Conservation (phyloP, 768 basidiomycete genomes). For the Amanita inopinata region DNA sequence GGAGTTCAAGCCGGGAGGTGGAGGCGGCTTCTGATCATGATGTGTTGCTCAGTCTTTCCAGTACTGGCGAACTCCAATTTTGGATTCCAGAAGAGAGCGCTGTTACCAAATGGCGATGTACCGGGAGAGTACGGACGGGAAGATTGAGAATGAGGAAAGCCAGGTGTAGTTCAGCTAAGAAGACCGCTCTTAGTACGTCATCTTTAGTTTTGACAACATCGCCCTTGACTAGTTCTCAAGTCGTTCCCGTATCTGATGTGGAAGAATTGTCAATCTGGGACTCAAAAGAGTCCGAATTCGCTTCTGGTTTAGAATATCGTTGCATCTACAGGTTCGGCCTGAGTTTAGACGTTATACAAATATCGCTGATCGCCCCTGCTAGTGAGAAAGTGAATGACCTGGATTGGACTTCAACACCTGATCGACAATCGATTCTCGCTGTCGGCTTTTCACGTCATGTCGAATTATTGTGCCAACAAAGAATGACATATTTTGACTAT, state of each 20-base stretch:
- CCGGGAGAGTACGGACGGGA: slow-evolving; percentile 67
- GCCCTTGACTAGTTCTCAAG: slow-evolving; percentile 26
- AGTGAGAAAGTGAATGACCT: slow-evolving; percentile 68
- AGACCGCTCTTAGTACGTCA: slow-evolving; percentile 73
- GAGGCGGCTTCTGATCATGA: slow-evolving; percentile 49
- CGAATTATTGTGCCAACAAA: slow-evolving; percentile 84
- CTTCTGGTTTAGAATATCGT: slow-evolving; percentile 77
- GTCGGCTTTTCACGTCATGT: slow-evolving; percentile 76
- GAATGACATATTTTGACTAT: slow-evolving; percentile 85
- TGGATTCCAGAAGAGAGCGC: slow-evolving; percentile 53
- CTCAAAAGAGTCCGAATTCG: slow-evolving; percentile 88
- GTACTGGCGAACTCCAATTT: slow-evolving; percentile 73
- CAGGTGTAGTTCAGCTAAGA: slow-evolving; percentile 84
- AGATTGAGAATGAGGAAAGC: slow-evolving; percentile 57
- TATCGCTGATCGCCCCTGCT: neutral
- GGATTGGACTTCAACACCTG: slow-evolving; percentile 90
- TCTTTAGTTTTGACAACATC: slow-evolving; percentile 3
- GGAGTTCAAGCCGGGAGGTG: slow-evolving; percentile 38
- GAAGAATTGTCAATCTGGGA: slow-evolving; percentile 94
- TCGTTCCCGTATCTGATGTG: slow-evolving; percentile 48
- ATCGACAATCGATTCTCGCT: slow-evolving; percentile 83
- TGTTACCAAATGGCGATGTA: slow-evolving; percentile 48
- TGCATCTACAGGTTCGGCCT: slow-evolving; percentile 55
- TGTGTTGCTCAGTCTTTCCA: slow-evolving; percentile 69
- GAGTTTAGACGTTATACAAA: slow-evolving; percentile 13